Evolutionary conservation across 1,284 basidiomycete genomes (phyloP), one percentile per base, ranked within the genome.

Genomic region (Tausonia pullulans): DNA sequence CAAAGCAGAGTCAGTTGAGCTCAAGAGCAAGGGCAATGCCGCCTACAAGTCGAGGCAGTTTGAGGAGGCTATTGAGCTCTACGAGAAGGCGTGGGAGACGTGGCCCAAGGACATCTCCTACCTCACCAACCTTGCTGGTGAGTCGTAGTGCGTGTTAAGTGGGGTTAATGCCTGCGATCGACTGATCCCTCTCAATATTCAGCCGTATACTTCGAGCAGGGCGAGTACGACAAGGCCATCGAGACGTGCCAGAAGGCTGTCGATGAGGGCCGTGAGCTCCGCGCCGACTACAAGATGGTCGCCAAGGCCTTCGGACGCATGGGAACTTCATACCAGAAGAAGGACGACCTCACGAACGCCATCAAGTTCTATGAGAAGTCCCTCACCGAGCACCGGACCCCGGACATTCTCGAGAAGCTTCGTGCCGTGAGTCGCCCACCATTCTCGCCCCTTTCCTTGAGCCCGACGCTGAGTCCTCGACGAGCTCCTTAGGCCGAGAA

Each of bases 351-450:
- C 40, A 74, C 76, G 6, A 82, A 83, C 57, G 94, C 94, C 11
- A 86, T 94, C 81, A 92, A 90, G 76, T 92, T 83, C 80, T 94
- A 83, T 79, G 80, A 89, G 71, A 95, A 95, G 77, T 93, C 90
- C 7, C 82, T 99, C 60, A 88, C 93, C 4, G 96, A 99, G 77
- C 96, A 98, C 77, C 90, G 96, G 67, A 98, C 95, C 5, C 88
- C 96, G 13, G 88, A 95, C 71, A 81, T 95, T 68, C 84, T 98
- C 66, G 84, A 84, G 77, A 98, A 96, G 80, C 83, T 99, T 53
- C 88, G 89, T 63, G 87, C 87, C 5, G 73, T 73, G 57, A 43
- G 70, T 61, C 9, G 8, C 11, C 43, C n/a, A 8, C 16, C 41
- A 5, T 16, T 46, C 51, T 6, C n/a, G 40, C 45, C 16, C 9